These are phyloP conservation scores for Melaleuca alternifolia DNA, from an alignment of 345 rosid genomes.

Conservation along the genomic window DNA sequence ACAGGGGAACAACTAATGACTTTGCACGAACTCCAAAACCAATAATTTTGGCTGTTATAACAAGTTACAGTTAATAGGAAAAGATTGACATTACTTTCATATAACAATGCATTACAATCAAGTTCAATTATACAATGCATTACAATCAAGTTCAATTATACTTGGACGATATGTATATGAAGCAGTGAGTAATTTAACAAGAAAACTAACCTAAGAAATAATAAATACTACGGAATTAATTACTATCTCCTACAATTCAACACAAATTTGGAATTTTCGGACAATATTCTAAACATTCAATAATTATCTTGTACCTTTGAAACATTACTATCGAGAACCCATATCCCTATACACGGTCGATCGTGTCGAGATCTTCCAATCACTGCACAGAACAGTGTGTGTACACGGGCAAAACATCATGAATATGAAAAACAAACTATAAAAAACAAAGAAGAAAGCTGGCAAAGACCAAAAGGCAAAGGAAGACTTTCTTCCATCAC, in stretches of 20 bases:
- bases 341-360: not conserved
- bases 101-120: not conserved
- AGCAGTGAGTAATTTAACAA: not conserved
- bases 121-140: too few species aligned
- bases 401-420: not conserved
- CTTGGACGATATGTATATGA: not conserved
- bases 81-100: not conserved
- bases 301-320: not conserved
- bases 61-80: not conserved
- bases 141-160: not conserved
- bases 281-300: not conserved
- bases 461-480: not conserved
- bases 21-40: not conserved
- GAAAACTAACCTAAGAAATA: not conserved
- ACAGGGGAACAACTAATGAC: not conserved
- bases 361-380: not conserved
- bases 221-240: not conserved
- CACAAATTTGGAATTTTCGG: not conserved
- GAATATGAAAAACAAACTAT: not conserved
- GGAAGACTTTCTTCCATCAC: not conserved
- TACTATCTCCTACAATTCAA: not conserved
- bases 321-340: not conserved
- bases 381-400: not conserved
- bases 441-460: not conserved
- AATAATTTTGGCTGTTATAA: not conserved